Evolutionary conservation across 805 yeast genomes (phyloP).

Genomic region (Ogataea nitratoaversa): DNA sequence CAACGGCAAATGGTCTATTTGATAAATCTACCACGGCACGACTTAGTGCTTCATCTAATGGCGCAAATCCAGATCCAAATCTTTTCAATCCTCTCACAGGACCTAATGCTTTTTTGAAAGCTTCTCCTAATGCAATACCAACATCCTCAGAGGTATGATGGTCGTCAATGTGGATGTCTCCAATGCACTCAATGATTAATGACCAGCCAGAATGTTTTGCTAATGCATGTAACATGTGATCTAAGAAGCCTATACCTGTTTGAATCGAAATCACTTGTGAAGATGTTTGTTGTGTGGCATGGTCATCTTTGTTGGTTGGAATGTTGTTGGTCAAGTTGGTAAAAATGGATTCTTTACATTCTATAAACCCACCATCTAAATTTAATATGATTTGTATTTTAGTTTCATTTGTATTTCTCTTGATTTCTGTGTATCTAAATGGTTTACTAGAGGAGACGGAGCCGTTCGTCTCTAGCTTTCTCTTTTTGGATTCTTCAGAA

Average conservation of each 20-base stretch:
- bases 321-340: conserved; percentile 18
- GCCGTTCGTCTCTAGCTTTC: conserved; percentile 10
- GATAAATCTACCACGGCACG: conserved; percentile 96
- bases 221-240: conserved; percentile 95
- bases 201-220: conserved; percentile 99
- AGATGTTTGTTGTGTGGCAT: conserved; percentile 63
- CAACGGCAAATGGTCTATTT: conserved; percentile 86
- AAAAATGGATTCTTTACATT: conserved; percentile 57
- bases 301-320: conserved; percentile 16
- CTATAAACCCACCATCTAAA: conserved; percentile 80
- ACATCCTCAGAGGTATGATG: conserved; percentile 97
- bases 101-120: conserved; percentile 87
- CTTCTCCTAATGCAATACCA: conserved; percentile 85
- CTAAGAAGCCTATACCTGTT: conserved; percentile 92
- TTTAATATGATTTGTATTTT: conserved; percentile 81
- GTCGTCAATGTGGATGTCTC: conserved; percentile 94
- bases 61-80: conserved; percentile 92
- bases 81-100: conserved; percentile 86
- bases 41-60: conserved; percentile 92
- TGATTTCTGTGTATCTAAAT: conserved; percentile 42
- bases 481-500: conserved; percentile 13
- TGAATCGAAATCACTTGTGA: conserved; percentile 75
- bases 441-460: too few relatives aligned
- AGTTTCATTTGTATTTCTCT: conserved; percentile 86
- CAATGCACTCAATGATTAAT: conserved; percentile 79